Base-by-base conservation (phyloP, 495 filamentous ascomycete genomes). In the Friedmanniomyces simplex region DNA sequence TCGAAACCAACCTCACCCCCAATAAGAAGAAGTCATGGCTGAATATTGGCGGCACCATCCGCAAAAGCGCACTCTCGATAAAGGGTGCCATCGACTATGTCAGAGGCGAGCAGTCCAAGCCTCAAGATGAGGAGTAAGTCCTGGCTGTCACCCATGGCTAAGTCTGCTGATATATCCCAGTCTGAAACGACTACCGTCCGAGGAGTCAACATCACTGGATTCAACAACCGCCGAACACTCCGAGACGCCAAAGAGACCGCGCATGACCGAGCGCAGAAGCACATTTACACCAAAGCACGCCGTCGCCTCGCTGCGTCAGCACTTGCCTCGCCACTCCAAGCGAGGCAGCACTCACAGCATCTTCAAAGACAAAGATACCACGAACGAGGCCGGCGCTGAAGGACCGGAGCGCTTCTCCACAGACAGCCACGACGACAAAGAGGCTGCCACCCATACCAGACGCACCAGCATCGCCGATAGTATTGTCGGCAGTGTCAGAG, bases 381-480 rank as follows among this genome's bases (percentile, higher is more conserved):
- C 36, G 4, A 20, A 8, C 26, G 30, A 32, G 2, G 30, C 26
- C 14, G 51, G 34, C 16, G 6, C 51, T 11, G 26, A 8, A 2
- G 51, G 37, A 18, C 51, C 51, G 5, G 51, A 54, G 22, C 24
- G 37, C 32, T 54, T 54, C 26, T 13, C 25, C 26, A 52, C 49
- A 16, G 49, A 52, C 46, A 14, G 18, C 6, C 18, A 8, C 7
- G 51, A 41, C 11, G 51, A 54, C 10, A 10, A 25, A 11, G 11
- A 21, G 2, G 34, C 16, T 12, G 37, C 20, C n/a, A 32, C 39
- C 18, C 41, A 59, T 34, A 16, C 18, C 2, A 8, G 57, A n/a
- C 49, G 48, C 18, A 30, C 28, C n/a, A 60, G 58, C 25, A 16
- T 60, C n/a, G 58, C 58, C 12, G 49, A 26, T 20, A 55, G 51